Percentiles rank a stretch among this genome's conserved stretches.
phyloP scores from a whole-genome alignment of 2,329 filamentous ascomycete species.

The Penicillium polonicum region DNA sequence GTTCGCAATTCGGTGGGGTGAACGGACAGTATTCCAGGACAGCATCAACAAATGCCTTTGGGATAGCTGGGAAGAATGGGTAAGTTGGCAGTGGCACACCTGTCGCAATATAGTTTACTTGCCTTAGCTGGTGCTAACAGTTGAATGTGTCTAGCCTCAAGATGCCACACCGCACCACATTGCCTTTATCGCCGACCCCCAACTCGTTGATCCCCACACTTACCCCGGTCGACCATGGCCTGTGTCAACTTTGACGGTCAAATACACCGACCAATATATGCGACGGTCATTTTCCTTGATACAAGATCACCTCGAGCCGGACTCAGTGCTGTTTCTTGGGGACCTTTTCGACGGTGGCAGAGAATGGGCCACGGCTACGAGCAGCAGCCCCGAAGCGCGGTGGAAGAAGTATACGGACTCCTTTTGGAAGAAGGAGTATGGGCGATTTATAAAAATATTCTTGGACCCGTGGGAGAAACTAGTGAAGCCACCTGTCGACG shows the following conservation, averaged over 20 bases:
- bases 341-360: constrained; percentile 94
- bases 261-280: constrained; percentile 87
- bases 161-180: constrained; percentile 79
- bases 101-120: not conserved
- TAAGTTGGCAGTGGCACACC: constrained; percentile 44
- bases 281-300: constrained; percentile 77
- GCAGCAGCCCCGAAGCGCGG: constrained; percentile 62
- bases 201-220: constrained; percentile 91
- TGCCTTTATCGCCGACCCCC: constrained; percentile 82
- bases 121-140: constrained; percentile 3
- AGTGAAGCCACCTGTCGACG: constrained; percentile 56
- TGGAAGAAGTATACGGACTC: constrained; percentile 73
- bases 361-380: constrained; percentile 79
- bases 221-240: constrained; percentile 81
- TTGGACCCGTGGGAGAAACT: constrained; percentile 65
- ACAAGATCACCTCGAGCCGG: constrained; percentile 73
- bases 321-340: constrained; percentile 86
- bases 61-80: constrained; percentile 91
- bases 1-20: constrained; percentile 76
- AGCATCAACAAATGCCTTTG: constrained; percentile 73
- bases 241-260: constrained; percentile 63
- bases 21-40: constrained; percentile 72
- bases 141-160: constrained; percentile 58
- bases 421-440: constrained; percentile 86
- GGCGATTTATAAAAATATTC: constrained; percentile 83